Evolutionary conservation across 2,329 filamentous ascomycete species (phyloP), one percentile per base, ranked within the genome.

Genomic region (Fusarium sambucinum): DNA sequence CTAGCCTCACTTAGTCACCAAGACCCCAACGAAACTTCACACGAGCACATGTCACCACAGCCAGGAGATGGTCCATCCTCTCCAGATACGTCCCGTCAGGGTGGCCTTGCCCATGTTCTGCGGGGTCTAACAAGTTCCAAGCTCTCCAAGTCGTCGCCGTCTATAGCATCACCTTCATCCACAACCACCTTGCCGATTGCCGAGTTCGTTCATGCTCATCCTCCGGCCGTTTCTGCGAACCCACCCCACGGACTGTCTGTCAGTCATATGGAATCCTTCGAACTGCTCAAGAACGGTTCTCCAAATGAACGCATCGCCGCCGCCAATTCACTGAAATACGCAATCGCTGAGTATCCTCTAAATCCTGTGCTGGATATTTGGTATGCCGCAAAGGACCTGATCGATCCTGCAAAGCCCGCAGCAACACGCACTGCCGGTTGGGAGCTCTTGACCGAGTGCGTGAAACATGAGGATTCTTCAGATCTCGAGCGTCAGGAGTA

Each of bases 401-500:
- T 91, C 60, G 83, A 89, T 29, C 78, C 84, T 9, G 76, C 79
- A 23, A 89, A 90, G 55, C 77, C 87, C n/a, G 75, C 75, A 6
- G 77, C 83, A 29, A 84, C 85, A 67, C 85, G 90, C 27, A 78
- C 80, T 48, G 85, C 86, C n/a, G 90, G 88, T 19, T 91, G 89
- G 85, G 86, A 87, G 68, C 83, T 92, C 13, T 78, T 92, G 42
- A 86, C 85, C 27, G 88, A 89, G 72, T 92, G 89, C 72, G 88
- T 87, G 58, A 87, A 88, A 71, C 86, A 90, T 73, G 78, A 83
- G 7, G 83, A 85, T 8, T 87, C 88, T 8, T 89, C 88, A n/a
- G 87, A 89, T 68, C 82, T 90, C 30, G 89, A 92, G 76, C 85
- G 90, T 47, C 84, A 85, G 66, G 87, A 89, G 66, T 90, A 88